Evolutionary conservation across 805 yeast genomes (phyloP).

Genomic region (Yarrowia bubula): DNA sequence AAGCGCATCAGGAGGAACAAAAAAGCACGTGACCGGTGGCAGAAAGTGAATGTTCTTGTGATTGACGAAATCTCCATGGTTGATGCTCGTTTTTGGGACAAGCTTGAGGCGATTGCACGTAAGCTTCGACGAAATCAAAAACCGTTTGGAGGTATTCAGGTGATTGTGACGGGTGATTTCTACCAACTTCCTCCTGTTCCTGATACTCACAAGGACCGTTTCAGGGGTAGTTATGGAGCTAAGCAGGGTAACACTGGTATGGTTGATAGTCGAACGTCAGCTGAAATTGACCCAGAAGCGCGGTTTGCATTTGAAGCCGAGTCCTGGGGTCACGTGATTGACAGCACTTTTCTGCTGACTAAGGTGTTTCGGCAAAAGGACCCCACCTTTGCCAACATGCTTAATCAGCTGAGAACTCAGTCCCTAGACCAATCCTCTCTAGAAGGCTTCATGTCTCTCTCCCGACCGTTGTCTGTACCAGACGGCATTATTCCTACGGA

Average conservation of each 20-base stretch:
- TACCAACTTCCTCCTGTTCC: constrained; percentile 91
- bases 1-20: constrained; percentile 50
- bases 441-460: constrained; percentile 44
- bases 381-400: constrained; percentile 65
- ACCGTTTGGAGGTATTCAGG: constrained; percentile 94
- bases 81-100: constrained; percentile 72
- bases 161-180: constrained; percentile 91
- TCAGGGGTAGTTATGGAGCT: constrained; percentile 1
- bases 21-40: constrained; percentile 58
- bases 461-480: constrained; percentile 45
- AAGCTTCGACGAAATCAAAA: constrained; percentile 44
- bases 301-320: constrained; percentile 72
- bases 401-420: constrained; percentile 80
- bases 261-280: neutral
- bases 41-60: constrained; percentile 62
- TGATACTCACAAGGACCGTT: constrained; percentile 31
- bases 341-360: constrained; percentile 65
- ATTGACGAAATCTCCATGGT: constrained; percentile 96
- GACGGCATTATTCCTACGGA: constrained; percentile 90
- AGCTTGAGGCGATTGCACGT: constrained; percentile 69
- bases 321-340: constrained; percentile 64
- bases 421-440: constrained; percentile 52
- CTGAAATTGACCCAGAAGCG: constrained; percentile 34
- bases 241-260: neutral
- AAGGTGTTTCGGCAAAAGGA: constrained; percentile 88